Conservation (phyloP, 2,329 filamentous ascomycete genomes). For the Alternaria novae-zelandiae region DNA sequence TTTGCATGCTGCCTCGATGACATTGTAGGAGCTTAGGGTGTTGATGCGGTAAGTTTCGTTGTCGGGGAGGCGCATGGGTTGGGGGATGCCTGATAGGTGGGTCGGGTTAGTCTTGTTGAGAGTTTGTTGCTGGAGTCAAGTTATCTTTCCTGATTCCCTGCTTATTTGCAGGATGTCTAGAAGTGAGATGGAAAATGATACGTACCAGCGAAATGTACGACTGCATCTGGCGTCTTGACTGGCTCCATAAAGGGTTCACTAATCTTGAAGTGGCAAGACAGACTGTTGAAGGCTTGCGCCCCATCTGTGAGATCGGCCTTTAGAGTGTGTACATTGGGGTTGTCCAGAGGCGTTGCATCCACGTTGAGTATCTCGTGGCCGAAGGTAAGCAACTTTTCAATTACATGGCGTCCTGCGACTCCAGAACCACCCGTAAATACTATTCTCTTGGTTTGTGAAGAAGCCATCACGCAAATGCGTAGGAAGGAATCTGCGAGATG, state of each 20-base stretch:
- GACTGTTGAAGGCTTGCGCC: constrained; percentile 62
- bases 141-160: background rate
- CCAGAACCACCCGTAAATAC: constrained; percentile 64
- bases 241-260: constrained; percentile 47
- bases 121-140: background rate
- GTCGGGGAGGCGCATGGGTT: constrained; percentile 67
- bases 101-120: background rate
- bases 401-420: constrained; percentile 53
- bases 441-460: constrained; percentile 44
- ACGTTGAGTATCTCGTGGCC: constrained; percentile 63
- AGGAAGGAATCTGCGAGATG: background rate
- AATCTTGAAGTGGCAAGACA: constrained; percentile 62
- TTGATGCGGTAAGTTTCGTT: constrained; percentile 61
- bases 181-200: background rate
- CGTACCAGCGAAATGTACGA: constrained; percentile 66
- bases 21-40: constrained; percentile 57
- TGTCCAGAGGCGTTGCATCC: constrained; percentile 55
- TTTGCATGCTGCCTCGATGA: constrained; percentile 67
- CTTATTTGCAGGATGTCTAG: background rate
- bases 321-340: constrained; percentile 58
- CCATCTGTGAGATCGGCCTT: constrained; percentile 62
- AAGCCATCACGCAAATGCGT: constrained; percentile 14
- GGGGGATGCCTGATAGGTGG: constrained; percentile 46
- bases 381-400: constrained; percentile 57
- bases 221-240: constrained; percentile 58